Evolutionary conservation across 192 early-diverging fungal species (phyloP), one percentile per base, ranked within the genome.

Genomic region (Martensiomyces pterosporus): DNA sequence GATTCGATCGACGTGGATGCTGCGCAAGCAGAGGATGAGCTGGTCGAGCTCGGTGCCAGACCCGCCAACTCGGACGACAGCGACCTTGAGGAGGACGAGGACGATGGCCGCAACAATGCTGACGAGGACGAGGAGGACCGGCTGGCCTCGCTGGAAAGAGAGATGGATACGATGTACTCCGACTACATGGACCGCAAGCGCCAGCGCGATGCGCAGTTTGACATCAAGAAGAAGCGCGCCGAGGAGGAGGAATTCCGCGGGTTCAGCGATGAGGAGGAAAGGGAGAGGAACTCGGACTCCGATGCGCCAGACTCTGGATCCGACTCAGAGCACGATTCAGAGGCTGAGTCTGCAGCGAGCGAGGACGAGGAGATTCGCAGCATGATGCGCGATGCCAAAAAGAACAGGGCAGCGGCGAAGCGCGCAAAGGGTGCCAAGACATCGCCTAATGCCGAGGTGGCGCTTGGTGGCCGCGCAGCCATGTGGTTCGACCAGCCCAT

Each of bases 401-500:
- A 64, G 51, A n/a, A 45, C 8, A 26, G 39, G 27, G 61, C 51
- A 40, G 54, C 40, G 24, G 50, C 46, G 23, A 50, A 53, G 52
- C 47, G 47, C 13, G 40, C 23, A 7, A 18, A 1, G n/a, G 54
- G 36, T 18, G 65, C 39, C 47, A 55, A 59, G 44, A 63, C 24
- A 33, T 47, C 58, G 33, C 37, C 34, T 24, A 49, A 50, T n/a
- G 50, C 57, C 50, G 60, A 52, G 53, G 77, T 43, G 17, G 53
- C 38, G 9, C 79, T 98, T 23, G 89, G 86, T 2, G 88, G 85
- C 27, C 85, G 83, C 12, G 91, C 95, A 4, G 78, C 83, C n/a
- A 78, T 92, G 66, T 98, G 95, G 77, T 98, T 98, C 76, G 88
- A 93, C 62, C 93, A 98, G 64, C 88, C 90, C 0, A 55, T 95